These are phyloP conservation scores for Fallopia convolvulus DNA, from an alignment of 148 eudicot species.

Conservation along the genomic window DNA sequence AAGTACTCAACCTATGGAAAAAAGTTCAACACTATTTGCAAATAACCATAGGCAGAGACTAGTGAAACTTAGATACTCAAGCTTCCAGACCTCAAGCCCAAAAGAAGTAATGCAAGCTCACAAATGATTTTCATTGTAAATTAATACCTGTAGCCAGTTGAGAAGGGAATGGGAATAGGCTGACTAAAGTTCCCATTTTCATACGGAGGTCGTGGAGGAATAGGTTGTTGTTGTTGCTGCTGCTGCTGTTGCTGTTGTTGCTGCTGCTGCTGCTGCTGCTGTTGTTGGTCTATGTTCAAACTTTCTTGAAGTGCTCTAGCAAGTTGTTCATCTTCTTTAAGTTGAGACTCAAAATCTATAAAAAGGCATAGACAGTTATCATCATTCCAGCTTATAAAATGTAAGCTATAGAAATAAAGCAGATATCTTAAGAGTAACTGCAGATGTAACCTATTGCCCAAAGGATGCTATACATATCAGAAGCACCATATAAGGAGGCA, in stretches of 20 bases:
- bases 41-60: neutral
- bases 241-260: neutral
- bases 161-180: constrained; percentile 49
- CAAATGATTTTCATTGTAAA: neutral
- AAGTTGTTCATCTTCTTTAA: constrained; percentile 70
- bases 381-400: neutral
- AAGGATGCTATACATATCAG: neutral
- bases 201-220: constrained; percentile 14
- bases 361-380: neutral
- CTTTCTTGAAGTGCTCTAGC: constrained; percentile 78
- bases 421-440: neutral
- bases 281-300: constrained; percentile 36
- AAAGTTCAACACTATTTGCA: neutral
- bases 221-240: neutral
- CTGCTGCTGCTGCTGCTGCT: neutral
- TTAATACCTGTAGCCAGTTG: constrained; percentile 58
- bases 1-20: neutral
- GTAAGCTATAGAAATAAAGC: neutral
- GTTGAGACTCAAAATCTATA: constrained; percentile 44
- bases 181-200: constrained; percentile 40
- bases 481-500: neutral
- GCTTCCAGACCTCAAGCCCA: neutral
- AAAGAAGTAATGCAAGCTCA: neutral
- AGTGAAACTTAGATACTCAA: neutral
- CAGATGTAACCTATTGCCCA: neutral